These are phyloP conservation scores for Tubosaeta brunneosetosa DNA, from an alignment of 768 basidiomycete species.

Conservation along the genomic window DNA sequence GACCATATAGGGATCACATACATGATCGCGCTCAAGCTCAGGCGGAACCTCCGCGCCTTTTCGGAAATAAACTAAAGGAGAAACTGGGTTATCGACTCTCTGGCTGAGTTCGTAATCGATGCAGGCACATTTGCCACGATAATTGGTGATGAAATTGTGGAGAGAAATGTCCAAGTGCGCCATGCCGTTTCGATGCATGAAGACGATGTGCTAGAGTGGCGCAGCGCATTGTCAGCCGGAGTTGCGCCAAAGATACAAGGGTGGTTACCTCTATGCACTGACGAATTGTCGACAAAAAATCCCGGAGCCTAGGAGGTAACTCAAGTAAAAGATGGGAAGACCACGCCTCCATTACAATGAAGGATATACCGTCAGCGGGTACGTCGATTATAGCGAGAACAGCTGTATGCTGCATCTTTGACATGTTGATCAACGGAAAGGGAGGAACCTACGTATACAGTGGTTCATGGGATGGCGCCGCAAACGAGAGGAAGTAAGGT, in stretches of 20 bases:
- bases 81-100: conserved; percentile 38
- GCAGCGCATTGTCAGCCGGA: conserved; percentile 1
- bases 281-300: conserved; percentile 53
- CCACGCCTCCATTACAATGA: conserved; percentile 83
- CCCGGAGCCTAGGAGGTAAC: conserved; percentile 45
- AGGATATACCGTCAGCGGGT: conserved; percentile 46
- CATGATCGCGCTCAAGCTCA: conserved; percentile 53
- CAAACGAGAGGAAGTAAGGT: conserved; percentile 49
- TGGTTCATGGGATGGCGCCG: conserved; percentile 65
- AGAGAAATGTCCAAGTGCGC: conserved; percentile 72
- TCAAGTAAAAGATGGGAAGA: conserved; percentile 54
- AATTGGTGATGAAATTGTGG: conserved; percentile 65
- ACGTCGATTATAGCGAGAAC: conserved; percentile 60
- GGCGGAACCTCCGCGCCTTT: conserved; percentile 68
- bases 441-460: conserved; percentile 58
- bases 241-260: not conserved
- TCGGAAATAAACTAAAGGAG: conserved; percentile 38
- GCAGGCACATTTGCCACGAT: conserved; percentile 58
- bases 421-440: not conserved
- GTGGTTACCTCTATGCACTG: conserved; percentile 65
- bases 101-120: conserved; percentile 73
- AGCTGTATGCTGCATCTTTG: conserved; percentile 38
- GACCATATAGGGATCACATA: conserved; percentile 59
- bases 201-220: conserved; percentile 51
- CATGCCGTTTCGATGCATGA: conserved; percentile 64